These are phyloP conservation scores for Venturia effusa DNA, from an alignment of 2,329 filamentous ascomycete species.

Conservation along the genomic window DNA sequence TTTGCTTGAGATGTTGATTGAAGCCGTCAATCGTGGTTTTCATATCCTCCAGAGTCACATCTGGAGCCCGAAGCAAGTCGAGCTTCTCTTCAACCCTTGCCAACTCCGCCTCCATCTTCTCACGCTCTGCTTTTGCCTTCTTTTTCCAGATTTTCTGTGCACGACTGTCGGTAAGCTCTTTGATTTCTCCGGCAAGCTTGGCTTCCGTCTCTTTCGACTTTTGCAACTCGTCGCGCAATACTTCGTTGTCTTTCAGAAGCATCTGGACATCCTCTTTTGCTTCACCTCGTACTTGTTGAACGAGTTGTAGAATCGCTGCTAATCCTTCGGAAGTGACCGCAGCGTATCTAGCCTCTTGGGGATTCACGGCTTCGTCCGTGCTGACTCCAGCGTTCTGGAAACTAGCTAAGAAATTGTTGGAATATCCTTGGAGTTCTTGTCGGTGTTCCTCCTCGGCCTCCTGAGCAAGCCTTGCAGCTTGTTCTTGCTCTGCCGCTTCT, in stretches of 20 bases:
- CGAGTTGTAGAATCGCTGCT: not conserved
- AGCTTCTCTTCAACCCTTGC: not conserved
- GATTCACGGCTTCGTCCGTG: not conserved
- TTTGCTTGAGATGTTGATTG: not conserved
- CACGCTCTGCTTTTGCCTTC: not conserved
- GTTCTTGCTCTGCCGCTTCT: not conserved
- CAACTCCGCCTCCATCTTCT: not conserved
- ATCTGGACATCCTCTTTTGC: not conserved
- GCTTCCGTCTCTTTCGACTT: not conserved
- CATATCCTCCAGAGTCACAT: not conserved
- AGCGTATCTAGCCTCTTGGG: not conserved
- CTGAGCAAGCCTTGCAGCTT: not conserved
- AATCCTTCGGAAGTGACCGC: not conserved
- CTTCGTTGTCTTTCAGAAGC: not conserved
- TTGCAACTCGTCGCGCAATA: not conserved
- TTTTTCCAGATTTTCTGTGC: not conserved
- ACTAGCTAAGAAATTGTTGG: not conserved
- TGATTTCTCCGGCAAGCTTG: not conserved
- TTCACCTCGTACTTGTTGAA: not conserved
- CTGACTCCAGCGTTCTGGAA: not conserved
- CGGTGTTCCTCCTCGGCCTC: not conserved
- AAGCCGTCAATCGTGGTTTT: not conserved
- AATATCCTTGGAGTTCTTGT: not conserved
- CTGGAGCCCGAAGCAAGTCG: not conserved
- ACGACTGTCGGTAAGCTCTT: not conserved